Conservation (phyloP, 805 yeast genomes). For the Scheffersomyces amazonensis region DNA sequence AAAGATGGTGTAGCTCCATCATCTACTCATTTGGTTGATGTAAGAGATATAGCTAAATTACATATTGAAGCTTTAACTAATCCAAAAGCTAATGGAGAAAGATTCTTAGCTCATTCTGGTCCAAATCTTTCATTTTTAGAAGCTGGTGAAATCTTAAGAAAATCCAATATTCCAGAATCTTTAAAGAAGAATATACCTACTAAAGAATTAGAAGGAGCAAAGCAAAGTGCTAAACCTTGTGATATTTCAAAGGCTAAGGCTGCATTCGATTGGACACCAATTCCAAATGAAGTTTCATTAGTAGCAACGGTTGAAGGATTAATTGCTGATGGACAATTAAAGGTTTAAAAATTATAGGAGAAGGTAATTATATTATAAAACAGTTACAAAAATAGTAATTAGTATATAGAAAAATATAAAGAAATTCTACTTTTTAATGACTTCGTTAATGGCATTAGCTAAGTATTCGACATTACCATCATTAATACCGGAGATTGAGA, state of each 20-base stretch:
- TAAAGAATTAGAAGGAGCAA: background rate
- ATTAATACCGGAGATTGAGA: constrained; percentile 87
- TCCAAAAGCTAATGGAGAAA: background rate
- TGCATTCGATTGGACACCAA: background rate
- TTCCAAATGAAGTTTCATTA: background rate
- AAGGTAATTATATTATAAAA: too few species aligned
- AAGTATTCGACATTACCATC: constrained; percentile 72
- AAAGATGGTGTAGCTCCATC: background rate
- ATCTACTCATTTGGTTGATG: background rate
- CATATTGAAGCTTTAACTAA: background rate
- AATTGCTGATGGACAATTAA: background rate
- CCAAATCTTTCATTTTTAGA: background rate
- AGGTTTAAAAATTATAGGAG: background rate
- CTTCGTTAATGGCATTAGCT: constrained; percentile 59
- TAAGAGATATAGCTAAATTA: background rate
- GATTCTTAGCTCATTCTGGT: background rate
- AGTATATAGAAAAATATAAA: background rate
- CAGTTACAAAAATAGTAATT: background rate
- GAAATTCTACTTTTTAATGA: constrained; percentile 24
- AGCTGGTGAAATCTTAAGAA: background rate
- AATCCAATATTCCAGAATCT: background rate
- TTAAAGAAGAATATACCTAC: background rate
- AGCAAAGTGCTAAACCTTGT: background rate
- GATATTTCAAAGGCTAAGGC: background rate
- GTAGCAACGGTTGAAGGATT: background rate